These are phyloP conservation scores for Fusarium sp. DNA, from an alignment of 2,329 filamentous ascomycete genomes.

Conservation along the genomic window DNA sequence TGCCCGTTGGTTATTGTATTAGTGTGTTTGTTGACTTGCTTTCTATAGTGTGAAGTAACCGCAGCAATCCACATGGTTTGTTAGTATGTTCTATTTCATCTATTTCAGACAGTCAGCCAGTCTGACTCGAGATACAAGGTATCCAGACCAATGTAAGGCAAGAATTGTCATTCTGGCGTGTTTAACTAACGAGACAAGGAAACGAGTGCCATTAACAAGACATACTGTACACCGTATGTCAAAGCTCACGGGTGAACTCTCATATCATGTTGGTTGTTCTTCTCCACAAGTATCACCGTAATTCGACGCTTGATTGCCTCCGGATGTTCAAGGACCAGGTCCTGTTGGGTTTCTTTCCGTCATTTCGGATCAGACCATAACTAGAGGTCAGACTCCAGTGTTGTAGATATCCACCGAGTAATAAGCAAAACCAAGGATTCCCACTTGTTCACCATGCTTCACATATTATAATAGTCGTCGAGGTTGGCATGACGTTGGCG, in stretches of 20 bases:
- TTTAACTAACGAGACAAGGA: background rate
- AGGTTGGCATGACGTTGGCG: slow-evolving; percentile 6
- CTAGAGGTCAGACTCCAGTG: background rate
- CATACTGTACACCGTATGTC: background rate
- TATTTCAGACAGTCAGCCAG: too few species aligned
- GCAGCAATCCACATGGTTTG: too few species aligned
- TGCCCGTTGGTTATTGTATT: too few species aligned
- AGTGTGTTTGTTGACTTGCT: too few species aligned
- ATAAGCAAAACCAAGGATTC: background rate
- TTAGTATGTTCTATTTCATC: too few species aligned
- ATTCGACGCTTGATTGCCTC: background rate
- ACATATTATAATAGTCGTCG: background rate
- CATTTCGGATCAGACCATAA: slow-evolving; percentile 1
- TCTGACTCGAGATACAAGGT: too few species aligned
- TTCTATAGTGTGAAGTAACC: too few species aligned
- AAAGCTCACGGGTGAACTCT: background rate
- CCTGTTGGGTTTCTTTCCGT: background rate
- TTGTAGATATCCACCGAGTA: background rate
- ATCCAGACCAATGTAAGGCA: too few species aligned
- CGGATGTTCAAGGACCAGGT: background rate
- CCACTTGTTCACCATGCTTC: background rate
- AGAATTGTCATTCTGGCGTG: too few species aligned
- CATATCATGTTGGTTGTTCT: background rate
- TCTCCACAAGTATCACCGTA: background rate
- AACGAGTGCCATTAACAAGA: background rate